Conservation (phyloP, 1,284 basidiomycete species). For the Athelia psychrophila region DNA sequence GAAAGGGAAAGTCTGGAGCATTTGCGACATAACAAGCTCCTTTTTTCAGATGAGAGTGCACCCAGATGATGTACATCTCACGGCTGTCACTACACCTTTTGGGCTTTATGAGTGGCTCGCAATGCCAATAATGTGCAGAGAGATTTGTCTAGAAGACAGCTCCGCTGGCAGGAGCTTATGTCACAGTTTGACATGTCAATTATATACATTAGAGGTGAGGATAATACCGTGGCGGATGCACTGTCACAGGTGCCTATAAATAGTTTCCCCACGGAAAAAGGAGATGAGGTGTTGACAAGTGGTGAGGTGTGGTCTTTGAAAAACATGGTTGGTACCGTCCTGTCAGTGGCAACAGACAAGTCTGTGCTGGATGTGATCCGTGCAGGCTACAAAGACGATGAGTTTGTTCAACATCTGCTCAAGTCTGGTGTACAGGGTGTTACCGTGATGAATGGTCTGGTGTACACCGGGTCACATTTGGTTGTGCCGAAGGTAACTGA, state of each 20-base stretch:
- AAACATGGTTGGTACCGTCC: not conserved
- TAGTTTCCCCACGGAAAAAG: not conserved
- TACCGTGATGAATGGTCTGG: not conserved
- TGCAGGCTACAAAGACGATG: not conserved
- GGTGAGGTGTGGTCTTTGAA: not conserved
- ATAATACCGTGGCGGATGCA: not conserved
- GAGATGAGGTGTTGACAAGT: not conserved
- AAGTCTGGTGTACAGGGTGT: not conserved
- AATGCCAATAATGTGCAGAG: conserved; percentile 20
- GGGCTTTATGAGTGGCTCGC: conserved; percentile 22
- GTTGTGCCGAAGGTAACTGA: not conserved
- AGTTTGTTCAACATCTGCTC: not conserved
- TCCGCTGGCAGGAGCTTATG: not conserved
- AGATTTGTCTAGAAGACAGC: not conserved
- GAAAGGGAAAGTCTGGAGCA: not conserved
- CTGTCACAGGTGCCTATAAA: not conserved
- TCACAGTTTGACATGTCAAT: not conserved
- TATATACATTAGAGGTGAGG: not conserved
- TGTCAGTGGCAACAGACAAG: not conserved
- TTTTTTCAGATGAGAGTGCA: not conserved
- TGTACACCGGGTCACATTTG: not conserved
- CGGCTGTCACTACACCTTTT: too few species aligned
- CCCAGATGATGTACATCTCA: too few species aligned
- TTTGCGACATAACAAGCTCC: not conserved
- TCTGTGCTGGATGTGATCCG: not conserved